Conservation (phyloP, 441 rosid species). For the Bruguiera hainesii region DNA sequence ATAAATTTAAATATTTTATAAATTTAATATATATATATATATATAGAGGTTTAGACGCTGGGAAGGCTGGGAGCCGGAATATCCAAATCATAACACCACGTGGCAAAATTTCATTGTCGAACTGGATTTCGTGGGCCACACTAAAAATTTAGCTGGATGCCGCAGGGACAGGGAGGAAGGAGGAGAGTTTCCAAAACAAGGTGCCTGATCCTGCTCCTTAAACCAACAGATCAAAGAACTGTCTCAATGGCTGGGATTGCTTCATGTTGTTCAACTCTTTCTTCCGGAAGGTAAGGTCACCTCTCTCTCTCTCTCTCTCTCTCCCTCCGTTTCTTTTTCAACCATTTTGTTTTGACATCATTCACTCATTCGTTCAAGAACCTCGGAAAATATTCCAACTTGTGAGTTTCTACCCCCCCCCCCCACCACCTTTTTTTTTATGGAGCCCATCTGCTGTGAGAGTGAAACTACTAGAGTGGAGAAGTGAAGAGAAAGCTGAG, state of each 20-base stretch:
- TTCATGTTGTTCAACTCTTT: slow-evolving; percentile 40
- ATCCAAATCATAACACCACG: neutral
- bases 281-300: slow-evolving; percentile 42
- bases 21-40: too few relatives aligned
- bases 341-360: neutral
- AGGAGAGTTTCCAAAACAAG: neutral
- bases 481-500: neutral
- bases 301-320: neutral
- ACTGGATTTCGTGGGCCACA: neutral
- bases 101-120: neutral
- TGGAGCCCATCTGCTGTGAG: neutral
- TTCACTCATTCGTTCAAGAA: neutral
- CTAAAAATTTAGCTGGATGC: neutral
- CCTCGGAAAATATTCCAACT: neutral
- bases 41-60: too few relatives aligned
- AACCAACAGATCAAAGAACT: neutral
- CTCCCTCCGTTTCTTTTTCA: too few relatives aligned
- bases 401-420: neutral
- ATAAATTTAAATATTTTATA: too few relatives aligned
- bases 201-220: neutral
- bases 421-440: neutral
- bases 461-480: neutral
- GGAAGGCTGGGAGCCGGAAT: too few relatives aligned
- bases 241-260: slow-evolving; percentile 57
- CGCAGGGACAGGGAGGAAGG: neutral